phyloP scores from a whole-genome alignment of 345 rosid species.

The Cardamine resedifolia region DNA sequence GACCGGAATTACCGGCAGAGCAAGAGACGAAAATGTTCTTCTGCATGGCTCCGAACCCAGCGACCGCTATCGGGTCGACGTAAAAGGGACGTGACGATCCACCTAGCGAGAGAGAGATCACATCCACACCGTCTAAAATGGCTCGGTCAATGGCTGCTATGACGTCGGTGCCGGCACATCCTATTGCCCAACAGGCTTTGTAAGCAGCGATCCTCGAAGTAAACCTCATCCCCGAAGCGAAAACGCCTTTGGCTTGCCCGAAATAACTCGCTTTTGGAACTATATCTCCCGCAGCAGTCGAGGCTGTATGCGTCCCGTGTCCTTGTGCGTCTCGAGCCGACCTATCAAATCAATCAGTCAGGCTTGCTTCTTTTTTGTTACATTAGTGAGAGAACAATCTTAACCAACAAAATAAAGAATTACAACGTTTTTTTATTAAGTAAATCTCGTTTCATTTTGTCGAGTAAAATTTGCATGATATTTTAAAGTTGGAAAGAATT shows the following conservation, averaged over 20 bases:
- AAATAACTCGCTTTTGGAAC: conserved; percentile 48
- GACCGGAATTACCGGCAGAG: conserved; percentile 84
- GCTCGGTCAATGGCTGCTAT: conserved; percentile 73
- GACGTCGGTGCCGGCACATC: conserved; percentile 60
- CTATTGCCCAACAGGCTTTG: conserved; percentile 69
- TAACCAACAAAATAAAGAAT: no score
- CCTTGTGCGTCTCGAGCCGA: conserved; percentile 74
- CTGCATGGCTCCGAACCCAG: conserved; percentile 54
- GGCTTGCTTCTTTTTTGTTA: neutral
- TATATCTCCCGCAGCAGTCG: conserved; percentile 67
- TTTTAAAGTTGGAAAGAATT: neutral
- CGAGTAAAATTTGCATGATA: neutral
- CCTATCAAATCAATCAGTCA: neutral
- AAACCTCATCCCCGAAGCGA: conserved; percentile 66
- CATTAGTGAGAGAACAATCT: neutral
- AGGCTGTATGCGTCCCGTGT: conserved; percentile 87
- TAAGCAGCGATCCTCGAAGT: conserved; percentile 69
- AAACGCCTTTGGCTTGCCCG: conserved; percentile 55
- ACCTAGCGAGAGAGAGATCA: conserved; percentile 72
- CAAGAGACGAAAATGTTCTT: conserved; percentile 73
- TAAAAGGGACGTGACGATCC: conserved; percentile 56
- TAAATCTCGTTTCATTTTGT: neutral
- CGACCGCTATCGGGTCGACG: conserved; percentile 54
- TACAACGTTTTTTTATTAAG: no score
- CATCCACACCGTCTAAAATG: conserved; percentile 71